These are phyloP conservation scores for Entomophthora muscae DNA, from an alignment of 371 early-diverging fungal species.

Conservation along the genomic window DNA sequence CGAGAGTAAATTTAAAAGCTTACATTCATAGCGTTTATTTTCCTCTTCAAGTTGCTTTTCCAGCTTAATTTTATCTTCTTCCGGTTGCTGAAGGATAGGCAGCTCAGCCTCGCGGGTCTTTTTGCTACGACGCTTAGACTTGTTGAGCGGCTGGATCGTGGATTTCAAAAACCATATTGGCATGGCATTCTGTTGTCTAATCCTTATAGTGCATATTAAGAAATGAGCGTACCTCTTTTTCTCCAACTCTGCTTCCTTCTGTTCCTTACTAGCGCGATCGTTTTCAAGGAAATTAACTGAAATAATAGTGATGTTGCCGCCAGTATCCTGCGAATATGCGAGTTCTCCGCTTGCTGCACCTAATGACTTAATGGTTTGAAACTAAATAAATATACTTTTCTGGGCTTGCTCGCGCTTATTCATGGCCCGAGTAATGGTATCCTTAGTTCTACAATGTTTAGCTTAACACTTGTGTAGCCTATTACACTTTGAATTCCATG, in stretches of 20 bases:
- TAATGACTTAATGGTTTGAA: not conserved
- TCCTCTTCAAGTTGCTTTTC: not conserved
- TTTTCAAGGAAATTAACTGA: slow-evolving; percentile 63
- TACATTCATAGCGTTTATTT: not conserved
- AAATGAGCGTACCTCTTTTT: slow-evolving; percentile 22
- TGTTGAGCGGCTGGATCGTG: slow-evolving; percentile 4
- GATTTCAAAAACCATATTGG: slow-evolving; percentile 6
- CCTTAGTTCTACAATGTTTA: slow-evolving; percentile 1
- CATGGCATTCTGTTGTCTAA: slow-evolving; percentile 6
- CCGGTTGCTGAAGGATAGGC: not conserved
- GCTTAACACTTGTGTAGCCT: not conserved
- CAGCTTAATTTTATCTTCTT: not conserved
- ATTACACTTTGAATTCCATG: slow-evolving; percentile 41
- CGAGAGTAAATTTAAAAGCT: not conserved
- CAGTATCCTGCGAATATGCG: slow-evolving; percentile 52
- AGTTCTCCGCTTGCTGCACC: slow-evolving; percentile 26
- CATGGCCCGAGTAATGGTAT: slow-evolving; percentile 5
- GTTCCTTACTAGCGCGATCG: slow-evolving; percentile 41
- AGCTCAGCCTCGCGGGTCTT: not conserved
- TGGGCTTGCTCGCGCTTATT: slow-evolving; percentile 4
- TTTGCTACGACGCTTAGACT: not conserved
- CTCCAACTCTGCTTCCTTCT: slow-evolving; percentile 45
- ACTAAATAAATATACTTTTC: not conserved
- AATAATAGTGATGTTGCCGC: slow-evolving; percentile 49
- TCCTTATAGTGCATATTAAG: not conserved